Evolutionary conservation across 2,329 filamentous ascomycete genomes (phyloP).

Genomic region (Fusarium ambrosium): DNA sequence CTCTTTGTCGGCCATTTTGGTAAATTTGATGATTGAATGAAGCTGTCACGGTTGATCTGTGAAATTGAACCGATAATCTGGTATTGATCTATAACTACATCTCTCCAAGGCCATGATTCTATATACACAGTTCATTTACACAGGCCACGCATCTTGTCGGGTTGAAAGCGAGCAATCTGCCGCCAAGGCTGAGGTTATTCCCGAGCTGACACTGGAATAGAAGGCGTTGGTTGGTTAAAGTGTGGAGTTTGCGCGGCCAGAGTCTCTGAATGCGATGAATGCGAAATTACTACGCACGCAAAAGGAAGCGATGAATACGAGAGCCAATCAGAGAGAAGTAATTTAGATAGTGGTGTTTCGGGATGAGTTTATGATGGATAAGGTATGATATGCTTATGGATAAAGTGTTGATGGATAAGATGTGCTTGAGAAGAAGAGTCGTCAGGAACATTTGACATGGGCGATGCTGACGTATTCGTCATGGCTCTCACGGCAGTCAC

Average conservation of each 20-base stretch:
- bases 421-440: too few species aligned
- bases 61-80: background rate
- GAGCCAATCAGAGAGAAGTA: conserved; percentile 25
- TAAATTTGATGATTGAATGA: background rate
- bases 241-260: conserved; percentile 2
- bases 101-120: background rate
- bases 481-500: background rate
- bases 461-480: background rate
- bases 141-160: conserved; percentile 20
- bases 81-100: background rate
- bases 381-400: background rate
- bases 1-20: conserved; percentile 44
- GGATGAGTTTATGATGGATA: background rate
- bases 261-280: conserved; percentile 32
- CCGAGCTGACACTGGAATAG: background rate
- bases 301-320: conserved; percentile 11
- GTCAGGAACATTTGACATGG: background rate
- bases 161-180: conserved; percentile 39
- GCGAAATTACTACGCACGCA: conserved; percentile 21
- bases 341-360: background rate
- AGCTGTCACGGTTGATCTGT: background rate
- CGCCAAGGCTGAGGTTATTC: conserved; percentile 7
- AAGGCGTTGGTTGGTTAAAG: conserved; percentile 17
- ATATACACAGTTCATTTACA: conserved; percentile 5
- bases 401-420: background rate